phyloP scores from a whole-genome alignment of 768 basidiomycete genomes.

The Phaffia tasmanica region DNA sequence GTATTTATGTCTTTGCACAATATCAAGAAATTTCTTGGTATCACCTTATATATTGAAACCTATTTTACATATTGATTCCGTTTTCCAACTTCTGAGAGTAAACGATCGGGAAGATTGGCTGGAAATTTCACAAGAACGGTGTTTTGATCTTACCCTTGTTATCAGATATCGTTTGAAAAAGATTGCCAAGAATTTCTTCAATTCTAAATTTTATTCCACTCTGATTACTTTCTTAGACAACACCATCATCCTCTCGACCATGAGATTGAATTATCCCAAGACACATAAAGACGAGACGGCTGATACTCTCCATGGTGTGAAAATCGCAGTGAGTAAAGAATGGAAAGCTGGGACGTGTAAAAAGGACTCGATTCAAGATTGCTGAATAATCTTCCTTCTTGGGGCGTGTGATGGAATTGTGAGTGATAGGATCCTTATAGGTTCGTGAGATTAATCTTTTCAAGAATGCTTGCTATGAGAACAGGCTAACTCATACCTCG shows the following conservation, averaged over 20 bases:
- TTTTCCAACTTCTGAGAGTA: too few relatives aligned
- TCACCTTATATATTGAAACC: too few relatives aligned
- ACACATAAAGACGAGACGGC: slow-evolving; percentile 13
- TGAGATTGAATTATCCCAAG: slow-evolving; percentile 1
- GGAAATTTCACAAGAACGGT: too few relatives aligned
- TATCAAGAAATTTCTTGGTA: too few relatives aligned
- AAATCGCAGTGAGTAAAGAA: slow-evolving; percentile 6
- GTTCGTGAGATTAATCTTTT: not conserved
- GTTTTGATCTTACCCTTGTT: too few relatives aligned
- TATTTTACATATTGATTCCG: too few relatives aligned
- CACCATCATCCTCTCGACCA: not conserved
- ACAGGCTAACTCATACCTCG: not conserved
- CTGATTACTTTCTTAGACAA: too few relatives aligned
- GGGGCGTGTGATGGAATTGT: not conserved
- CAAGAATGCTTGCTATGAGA: not conserved
- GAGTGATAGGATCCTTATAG: slow-evolving; percentile 7
- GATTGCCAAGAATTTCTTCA: too few relatives aligned
- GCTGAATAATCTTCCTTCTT: not conserved
- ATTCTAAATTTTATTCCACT: too few relatives aligned
- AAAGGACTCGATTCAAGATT: not conserved
- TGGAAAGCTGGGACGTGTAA: not conserved
- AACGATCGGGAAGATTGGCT: too few relatives aligned
- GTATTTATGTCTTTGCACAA: too few relatives aligned
- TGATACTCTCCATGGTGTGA: slow-evolving; percentile 8
- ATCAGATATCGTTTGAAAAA: too few relatives aligned